A percentile compares a stretch with the other conserved stretches of the same genome.
Evolutionary conservation across 176 grass and related monocot genomes (phyloP).

Genomic region (Triticum urartu): DNA sequence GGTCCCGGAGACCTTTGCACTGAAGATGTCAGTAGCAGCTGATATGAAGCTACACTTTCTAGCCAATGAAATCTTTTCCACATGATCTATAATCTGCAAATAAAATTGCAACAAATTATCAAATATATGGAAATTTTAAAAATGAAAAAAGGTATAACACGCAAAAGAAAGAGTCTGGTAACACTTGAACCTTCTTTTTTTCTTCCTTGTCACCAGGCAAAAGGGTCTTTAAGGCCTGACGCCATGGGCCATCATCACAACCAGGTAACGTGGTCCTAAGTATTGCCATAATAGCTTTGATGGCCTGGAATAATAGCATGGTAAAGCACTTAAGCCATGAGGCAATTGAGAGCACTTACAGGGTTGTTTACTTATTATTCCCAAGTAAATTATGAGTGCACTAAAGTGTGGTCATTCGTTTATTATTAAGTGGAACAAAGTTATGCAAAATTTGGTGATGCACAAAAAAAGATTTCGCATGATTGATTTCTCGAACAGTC

Average conservation of each 20-base stretch:
- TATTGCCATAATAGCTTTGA: conserved; percentile 91
- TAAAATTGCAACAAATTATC: conserved; percentile 26
- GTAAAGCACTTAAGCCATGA: conserved; percentile 20
- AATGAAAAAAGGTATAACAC: background rate
- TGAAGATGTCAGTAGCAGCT: conserved; percentile 82
- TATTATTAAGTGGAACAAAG: conserved; percentile 14
- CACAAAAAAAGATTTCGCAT: background rate
- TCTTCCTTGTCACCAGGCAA: conserved; percentile 84
- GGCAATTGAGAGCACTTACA: conserved; percentile 3
- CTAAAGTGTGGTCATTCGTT: background rate
- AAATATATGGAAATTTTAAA: conserved; percentile 13
- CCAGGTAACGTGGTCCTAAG: conserved; percentile 70
- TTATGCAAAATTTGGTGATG: conserved; percentile 12
- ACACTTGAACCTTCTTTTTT: conserved; percentile 75
- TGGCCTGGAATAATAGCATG: conserved; percentile 51
- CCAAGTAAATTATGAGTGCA: background rate
- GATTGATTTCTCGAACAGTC: background rate
- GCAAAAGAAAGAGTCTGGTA: conserved; percentile 15
- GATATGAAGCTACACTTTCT: conserved; percentile 79
- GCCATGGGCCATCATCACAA: conserved; percentile 73
- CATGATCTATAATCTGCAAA: conserved; percentile 73
- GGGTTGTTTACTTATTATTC: conserved; percentile 5
- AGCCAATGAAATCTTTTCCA: conserved; percentile 85
- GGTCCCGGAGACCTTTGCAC: conserved; percentile 92
- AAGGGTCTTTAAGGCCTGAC: conserved; percentile 86